Evolutionary conservation across 805 yeast genomes (phyloP), one percentile per base, ranked within the genome.

Genomic region (Wickerhamomyces tratensis): DNA sequence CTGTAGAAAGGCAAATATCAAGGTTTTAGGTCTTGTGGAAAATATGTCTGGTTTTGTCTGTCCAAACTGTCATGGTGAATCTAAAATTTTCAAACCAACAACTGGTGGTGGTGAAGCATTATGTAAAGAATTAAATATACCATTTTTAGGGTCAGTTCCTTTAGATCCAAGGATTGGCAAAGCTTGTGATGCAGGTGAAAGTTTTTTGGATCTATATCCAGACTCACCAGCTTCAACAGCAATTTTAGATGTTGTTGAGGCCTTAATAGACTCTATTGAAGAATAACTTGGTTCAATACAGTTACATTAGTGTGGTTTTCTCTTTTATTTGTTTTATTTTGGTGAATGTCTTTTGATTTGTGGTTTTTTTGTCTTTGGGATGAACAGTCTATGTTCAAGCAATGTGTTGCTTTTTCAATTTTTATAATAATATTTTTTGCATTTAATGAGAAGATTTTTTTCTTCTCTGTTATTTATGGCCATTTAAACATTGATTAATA

Each of bases 31-130:
- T 0, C 63, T 93, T 12, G 97, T 93, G 15, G 99, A 93, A 59
- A 93, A 93, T 61, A 93, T 93, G 99, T 78, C 96, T 8, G 99
- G 98, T 3, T 93, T 93, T 65, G 98, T 93, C 13, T 93, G 99
- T 60, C 98, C 98, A 5, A 78, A 71, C 55, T 93, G 99, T 63
- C 77, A 85, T 48, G 93, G 93, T 8, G 86, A 89, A 62, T 85
- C 95, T 0, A 78, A 81, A 54, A 89, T 93, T 5, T 93, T 93
- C 64, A 81, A 82, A 47, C 86, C 98, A 13, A 93, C 98, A 2
- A 93, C 98, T 0, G 98, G 98, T 13, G 99, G 99, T 20, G 99
- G 98, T 8, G 72, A 76, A 52, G 77, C 78, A 30, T 65, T 93
- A 37, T 93, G 97, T 43, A 65, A 80, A 50, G 99, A 93, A 46